Base-by-base conservation (phyloP, 305 asterid genomes). In the Solanum chacoense region DNA sequence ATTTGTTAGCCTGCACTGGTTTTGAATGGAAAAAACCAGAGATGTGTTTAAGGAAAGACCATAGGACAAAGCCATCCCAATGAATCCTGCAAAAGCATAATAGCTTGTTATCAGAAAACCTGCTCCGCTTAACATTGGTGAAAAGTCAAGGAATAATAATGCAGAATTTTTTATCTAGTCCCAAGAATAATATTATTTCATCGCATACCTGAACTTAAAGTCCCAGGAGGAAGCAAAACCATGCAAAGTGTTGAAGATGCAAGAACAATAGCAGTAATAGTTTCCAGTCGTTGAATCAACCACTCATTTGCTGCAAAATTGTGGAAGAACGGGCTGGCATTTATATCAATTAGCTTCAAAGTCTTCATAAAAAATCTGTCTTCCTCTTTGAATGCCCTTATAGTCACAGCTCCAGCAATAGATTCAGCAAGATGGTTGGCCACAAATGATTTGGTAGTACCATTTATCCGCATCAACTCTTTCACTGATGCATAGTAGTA, bases 401-500 rank as follows among this genome's bases (percentile, higher is more conserved):
- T 95, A 24, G 98, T 95, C 87, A 92, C 92, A 35, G 93, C 94
- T 77, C 99, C 98, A 7, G 98, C 98, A 38, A 95, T 87, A 75
- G 98, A 94, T 92, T 97, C 99, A n/a, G 98, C 94, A 29, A 96
- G 90, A 91, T 97, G 99, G 92, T 96, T 97, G 38, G 98, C 99
- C 59, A 97, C 95, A 79, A 93, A 94, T 35, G 99, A 97, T 91
- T 96, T 97, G 72, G 99, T 94, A 63, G 99, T 96, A 37, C 99
- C 99, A 42, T 96, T 97, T 72, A 96, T 94, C 88, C 99, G 92
- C 99, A 97, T 97, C 89, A 96, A 86, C 90, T 94, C 98, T 92
- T 95, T 96, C 0, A 98, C 99, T 8, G 99, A 94, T 50, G 95
- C 89, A 89, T 88, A 96, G 88, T 96, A 97, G 92, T 97, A 97